These are phyloP conservation scores for Phytophthora sojae DNA, from an alignment of 352 stramenopile genomes.

Conservation along the genomic window DNA sequence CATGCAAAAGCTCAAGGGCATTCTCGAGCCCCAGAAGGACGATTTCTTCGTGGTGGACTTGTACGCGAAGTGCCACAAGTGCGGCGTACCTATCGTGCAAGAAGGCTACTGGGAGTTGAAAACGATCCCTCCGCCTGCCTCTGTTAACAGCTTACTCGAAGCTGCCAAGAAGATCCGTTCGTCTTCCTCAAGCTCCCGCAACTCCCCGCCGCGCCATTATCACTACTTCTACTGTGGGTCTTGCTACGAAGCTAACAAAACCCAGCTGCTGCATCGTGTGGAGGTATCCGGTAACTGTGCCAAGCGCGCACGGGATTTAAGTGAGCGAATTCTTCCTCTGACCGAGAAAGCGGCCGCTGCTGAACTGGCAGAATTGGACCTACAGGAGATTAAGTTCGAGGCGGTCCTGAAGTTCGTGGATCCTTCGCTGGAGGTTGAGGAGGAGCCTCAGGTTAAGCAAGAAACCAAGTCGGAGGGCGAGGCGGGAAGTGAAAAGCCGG, in stretches of 20 bases:
- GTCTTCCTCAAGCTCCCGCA: conserved; percentile 73
- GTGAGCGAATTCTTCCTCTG: conserved; percentile 63
- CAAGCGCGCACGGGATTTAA: conserved; percentile 74
- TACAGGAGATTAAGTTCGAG: conserved; percentile 88
- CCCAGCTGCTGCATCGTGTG: conserved; percentile 75
- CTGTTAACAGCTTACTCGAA: conserved; percentile 84
- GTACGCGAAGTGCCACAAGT: conserved; percentile 91
- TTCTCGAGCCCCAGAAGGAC: conserved; percentile 99
- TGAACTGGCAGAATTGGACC: conserved; percentile 74
- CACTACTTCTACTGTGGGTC: conserved; percentile 81
- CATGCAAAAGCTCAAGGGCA: conserved; percentile 98
- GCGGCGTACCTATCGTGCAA: conserved; percentile 82
- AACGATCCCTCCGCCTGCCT: conserved; percentile 61
- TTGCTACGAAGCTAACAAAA: conserved; percentile 84
- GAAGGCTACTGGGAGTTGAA: conserved; percentile 88
- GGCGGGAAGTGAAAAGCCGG: conserved; percentile 12
- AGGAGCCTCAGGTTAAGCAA: conserved; percentile 21
- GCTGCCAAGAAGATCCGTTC: conserved; percentile 77
- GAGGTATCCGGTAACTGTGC: conserved; percentile 69
- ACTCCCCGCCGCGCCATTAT: conserved; percentile 78
- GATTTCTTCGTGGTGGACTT: conserved; percentile 99
- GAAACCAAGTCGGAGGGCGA: conserved; percentile 26
- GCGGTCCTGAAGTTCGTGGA: conserved; percentile 66
- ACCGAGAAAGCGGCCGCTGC: conserved; percentile 66
- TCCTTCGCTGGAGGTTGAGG: conserved; percentile 32